phyloP scores from a whole-genome alignment of 768 basidiomycete genomes.

The Pleurotus citrinopileatus region DNA sequence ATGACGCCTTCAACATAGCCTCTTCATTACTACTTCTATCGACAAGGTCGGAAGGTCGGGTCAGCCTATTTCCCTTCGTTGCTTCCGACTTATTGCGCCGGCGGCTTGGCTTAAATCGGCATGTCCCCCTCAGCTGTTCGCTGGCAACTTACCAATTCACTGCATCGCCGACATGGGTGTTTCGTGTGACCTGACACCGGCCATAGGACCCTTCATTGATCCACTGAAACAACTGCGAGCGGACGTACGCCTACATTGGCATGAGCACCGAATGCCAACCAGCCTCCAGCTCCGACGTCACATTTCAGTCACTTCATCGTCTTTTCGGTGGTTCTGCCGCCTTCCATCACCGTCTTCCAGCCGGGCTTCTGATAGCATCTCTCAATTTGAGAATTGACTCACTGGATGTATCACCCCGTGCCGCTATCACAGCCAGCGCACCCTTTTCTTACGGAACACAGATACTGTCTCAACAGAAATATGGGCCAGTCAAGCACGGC shows the following conservation, averaged over 20 bases:
- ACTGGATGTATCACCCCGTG: no score
- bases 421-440: not conserved
- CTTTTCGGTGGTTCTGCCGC: not conserved
- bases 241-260: not conserved
- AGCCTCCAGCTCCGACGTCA: conserved; percentile 4
- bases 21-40: no score
- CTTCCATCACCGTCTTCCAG: not conserved
- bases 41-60: conserved; percentile 2
- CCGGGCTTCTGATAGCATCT: conserved; percentile 1
- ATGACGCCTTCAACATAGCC: not conserved
- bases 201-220: not conserved
- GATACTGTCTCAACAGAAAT: not conserved
- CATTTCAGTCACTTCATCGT: not conserved
- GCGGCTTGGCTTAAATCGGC: no score
- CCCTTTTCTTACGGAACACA: conserved; percentile 3
- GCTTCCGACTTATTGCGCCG: no score
- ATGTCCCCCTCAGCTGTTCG: no score
- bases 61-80: not conserved
- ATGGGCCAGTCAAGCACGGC: no score
- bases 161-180: no score
- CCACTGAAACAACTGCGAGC: not conserved
- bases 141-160: no score
- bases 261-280: not conserved
- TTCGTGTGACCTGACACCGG: no score
- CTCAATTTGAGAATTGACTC: no score